phyloP scores from a whole-genome alignment of 345 rosid genomes.

The Aquilaria yunnanensis region DNA sequence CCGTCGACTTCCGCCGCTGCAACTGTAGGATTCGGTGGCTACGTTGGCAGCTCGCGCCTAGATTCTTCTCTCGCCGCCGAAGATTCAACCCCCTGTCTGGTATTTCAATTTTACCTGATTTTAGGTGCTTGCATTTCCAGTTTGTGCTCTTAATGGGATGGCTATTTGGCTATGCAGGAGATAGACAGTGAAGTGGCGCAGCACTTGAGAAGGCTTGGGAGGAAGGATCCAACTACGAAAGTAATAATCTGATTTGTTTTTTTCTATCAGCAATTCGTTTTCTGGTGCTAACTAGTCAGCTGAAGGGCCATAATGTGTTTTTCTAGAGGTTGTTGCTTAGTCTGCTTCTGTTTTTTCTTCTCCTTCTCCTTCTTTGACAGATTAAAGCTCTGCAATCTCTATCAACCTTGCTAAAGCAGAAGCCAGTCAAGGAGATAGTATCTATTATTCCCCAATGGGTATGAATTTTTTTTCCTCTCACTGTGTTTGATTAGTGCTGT shows the following conservation, averaged over 20 bases:
- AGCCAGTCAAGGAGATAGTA: slow-evolving; percentile 61
- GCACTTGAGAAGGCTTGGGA: slow-evolving; percentile 75
- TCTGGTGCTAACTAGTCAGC: background rate
- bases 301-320: slow-evolving; percentile 6
- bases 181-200: slow-evolving; percentile 73
- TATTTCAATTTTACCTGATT: slow-evolving; percentile 13
- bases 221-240: slow-evolving; percentile 95
- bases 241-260: slow-evolving; percentile 19
- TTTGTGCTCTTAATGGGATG: slow-evolving; percentile 2
- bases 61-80: slow-evolving; percentile 46
- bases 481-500: no score
- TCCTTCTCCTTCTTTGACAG: slow-evolving; percentile 37
- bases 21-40: slow-evolving; percentile 83
- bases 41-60: slow-evolving; percentile 73
- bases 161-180: slow-evolving; percentile 39
- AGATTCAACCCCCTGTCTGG: slow-evolving; percentile 40
- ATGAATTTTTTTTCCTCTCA: slow-evolving; percentile 14
- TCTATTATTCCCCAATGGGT: slow-evolving; percentile 92
- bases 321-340: no score
- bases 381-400: slow-evolving; percentile 79
- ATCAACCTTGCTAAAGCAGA: slow-evolving; percentile 57
- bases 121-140: slow-evolving; percentile 1
- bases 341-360: background rate
- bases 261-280: background rate
- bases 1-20: slow-evolving; percentile 58